Percentiles rank a stretch among this genome's conserved stretches.
Conservation (phyloP, 1,284 basidiomycete genomes). For the Ustilago xerochloae region DNA sequence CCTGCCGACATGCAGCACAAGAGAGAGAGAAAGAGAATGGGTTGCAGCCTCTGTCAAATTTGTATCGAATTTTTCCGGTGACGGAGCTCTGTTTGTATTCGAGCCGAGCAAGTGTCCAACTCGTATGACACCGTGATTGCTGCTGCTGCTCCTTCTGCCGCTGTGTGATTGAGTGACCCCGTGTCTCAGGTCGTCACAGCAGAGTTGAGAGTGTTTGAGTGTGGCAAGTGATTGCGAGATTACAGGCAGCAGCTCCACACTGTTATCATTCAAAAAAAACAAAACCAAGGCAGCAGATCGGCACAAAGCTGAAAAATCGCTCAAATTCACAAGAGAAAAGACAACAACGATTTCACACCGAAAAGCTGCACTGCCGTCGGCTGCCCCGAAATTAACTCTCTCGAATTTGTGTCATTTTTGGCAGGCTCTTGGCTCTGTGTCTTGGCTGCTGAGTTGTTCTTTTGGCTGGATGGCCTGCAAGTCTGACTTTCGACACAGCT, state of each 20-base stretch:
- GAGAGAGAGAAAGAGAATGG: not conserved
- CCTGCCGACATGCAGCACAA: not conserved
- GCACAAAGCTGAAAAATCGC: not conserved
- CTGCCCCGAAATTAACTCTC: not conserved
- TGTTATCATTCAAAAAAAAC: not conserved
- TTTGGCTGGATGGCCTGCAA: not conserved
- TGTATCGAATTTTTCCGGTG: not conserved
- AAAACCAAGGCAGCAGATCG: not conserved
- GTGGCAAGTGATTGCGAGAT: no score
- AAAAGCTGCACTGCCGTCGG: not conserved
- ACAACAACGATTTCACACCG: not conserved
- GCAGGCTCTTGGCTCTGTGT: not conserved
- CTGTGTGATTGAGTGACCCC: no score
- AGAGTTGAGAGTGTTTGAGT: no score
- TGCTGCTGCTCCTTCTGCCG: no score
- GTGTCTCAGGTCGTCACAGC: no score
- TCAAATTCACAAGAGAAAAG: not conserved
- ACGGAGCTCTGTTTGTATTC: not conserved
- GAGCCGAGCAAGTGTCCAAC: no score
- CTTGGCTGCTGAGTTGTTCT: not conserved
- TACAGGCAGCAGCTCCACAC: not conserved
- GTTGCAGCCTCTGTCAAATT: no score
- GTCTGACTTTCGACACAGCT: not conserved
- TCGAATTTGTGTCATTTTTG: not conserved
- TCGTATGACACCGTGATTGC: no score